These are phyloP conservation scores for Pseudozyma hubeiensis DNA, from an alignment of 1,284 basidiomycete genomes.

Conservation along the genomic window DNA sequence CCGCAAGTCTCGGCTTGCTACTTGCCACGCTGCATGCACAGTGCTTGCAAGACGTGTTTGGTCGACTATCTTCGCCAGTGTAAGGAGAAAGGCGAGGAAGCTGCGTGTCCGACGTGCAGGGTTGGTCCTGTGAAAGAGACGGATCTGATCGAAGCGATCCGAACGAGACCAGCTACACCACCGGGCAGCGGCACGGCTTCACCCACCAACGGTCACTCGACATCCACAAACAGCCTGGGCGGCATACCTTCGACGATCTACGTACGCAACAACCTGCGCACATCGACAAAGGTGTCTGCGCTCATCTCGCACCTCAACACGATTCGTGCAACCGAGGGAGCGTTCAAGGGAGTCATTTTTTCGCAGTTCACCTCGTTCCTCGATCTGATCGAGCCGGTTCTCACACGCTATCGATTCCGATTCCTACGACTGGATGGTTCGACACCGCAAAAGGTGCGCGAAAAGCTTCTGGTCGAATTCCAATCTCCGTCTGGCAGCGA, in stretches of 20 bases:
- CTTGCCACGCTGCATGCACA: constrained; percentile 69
- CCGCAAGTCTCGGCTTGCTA: constrained; percentile 55
- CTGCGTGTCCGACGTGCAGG: constrained; percentile 67
- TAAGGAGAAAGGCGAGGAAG: constrained; percentile 76
- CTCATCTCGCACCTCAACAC: constrained; percentile 77
- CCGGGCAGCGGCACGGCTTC: not conserved
- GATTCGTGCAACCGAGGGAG: constrained; percentile 71
- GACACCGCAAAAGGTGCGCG: constrained; percentile 87
- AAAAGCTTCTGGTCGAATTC: constrained; percentile 79
- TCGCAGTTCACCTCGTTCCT: constrained; percentile 70
- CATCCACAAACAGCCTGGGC: not conserved
- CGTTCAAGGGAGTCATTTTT: constrained; percentile 69
- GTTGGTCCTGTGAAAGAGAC: constrained; percentile 71
- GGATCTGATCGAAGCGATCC: constrained; percentile 72
- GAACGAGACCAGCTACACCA: constrained; percentile 59
- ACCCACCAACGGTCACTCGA: not conserved
- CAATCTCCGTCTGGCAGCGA: constrained; percentile 79
- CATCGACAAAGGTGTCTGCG: constrained; percentile 87
- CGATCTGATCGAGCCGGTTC: constrained; percentile 59
- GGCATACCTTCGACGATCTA: constrained; percentile 20
- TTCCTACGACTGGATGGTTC: constrained; percentile 81
- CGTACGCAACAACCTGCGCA: constrained; percentile 80
- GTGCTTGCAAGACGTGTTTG: constrained; percentile 82
- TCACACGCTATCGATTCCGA: constrained; percentile 47
- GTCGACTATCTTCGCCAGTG: constrained; percentile 77